phyloP scores from a whole-genome alignment of 1,284 basidiomycete genomes.

The Ustilago cynodontis region DNA sequence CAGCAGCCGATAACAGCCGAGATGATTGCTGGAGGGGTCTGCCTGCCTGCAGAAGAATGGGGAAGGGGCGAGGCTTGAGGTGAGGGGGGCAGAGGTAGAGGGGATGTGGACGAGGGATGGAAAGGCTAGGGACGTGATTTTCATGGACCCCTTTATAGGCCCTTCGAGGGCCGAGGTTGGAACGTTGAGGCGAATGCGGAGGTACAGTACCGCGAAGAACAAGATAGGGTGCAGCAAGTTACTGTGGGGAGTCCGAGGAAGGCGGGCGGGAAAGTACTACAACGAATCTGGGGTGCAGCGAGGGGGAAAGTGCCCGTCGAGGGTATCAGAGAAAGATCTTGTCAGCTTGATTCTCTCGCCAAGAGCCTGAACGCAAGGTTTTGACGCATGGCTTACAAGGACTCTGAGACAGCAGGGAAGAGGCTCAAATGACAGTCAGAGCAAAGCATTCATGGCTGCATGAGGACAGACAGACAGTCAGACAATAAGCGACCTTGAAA shows the following conservation, averaged over 20 bases:
- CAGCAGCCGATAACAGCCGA: not conserved
- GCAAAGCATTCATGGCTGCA: slow-evolving; percentile 12
- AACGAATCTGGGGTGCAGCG: slow-evolving; percentile 23
- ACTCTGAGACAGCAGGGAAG: not conserved
- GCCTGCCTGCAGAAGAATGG: not conserved
- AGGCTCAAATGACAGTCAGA: not conserved
- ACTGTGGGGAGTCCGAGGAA: not conserved
- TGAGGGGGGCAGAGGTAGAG: not conserved
- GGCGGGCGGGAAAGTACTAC: not conserved
- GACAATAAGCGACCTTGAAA: slow-evolving; percentile 4
- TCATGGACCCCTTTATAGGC: slow-evolving; percentile 26
- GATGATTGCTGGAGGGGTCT: not conserved
- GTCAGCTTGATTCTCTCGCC: not conserved
- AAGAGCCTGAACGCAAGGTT: not conserved
- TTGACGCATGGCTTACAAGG: not conserved
- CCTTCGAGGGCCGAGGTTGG: not conserved
- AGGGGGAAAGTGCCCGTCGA: slow-evolving; percentile 4
- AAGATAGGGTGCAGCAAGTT: not conserved
- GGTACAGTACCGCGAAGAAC: slow-evolving; percentile 22
- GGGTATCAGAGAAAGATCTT: not conserved
- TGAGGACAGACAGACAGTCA: not conserved
- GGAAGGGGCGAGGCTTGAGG: not conserved
- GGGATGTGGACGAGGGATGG: slow-evolving; percentile 14
- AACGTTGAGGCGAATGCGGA: slow-evolving; percentile 5
- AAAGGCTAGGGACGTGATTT: not conserved